Evolutionary conservation across 2,329 filamentous ascomycete genomes (phyloP).

Genomic region (Claviceps quebecensis): DNA sequence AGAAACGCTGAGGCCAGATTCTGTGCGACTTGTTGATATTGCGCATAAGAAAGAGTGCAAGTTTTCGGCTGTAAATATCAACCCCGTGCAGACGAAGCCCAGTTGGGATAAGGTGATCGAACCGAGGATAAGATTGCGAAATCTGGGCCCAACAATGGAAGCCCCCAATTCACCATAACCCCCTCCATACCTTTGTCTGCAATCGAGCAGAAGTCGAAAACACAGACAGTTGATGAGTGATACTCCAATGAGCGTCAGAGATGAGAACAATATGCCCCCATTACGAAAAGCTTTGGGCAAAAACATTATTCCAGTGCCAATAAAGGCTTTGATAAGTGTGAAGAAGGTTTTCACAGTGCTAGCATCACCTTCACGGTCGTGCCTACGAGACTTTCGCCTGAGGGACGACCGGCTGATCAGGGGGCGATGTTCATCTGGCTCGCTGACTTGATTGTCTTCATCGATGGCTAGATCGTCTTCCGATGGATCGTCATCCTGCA

Average conservation of each 20-base stretch:
- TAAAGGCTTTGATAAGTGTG: constrained; percentile 63
- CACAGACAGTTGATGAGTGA: constrained; percentile 54
- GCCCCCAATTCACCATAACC: constrained; percentile 64
- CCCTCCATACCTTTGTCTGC: constrained; percentile 48
- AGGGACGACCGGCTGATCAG: constrained; percentile 28
- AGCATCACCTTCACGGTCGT: constrained; percentile 42
- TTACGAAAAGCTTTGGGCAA: constrained; percentile 68
- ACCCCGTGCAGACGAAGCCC: constrained; percentile 63
- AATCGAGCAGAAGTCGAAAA: constrained; percentile 58
- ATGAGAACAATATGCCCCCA: constrained; percentile 63
- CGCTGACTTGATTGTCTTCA: constrained; percentile 21
- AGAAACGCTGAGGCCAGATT: constrained; percentile 35
- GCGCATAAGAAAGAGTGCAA: constrained; percentile 52
- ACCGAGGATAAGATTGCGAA: constrained; percentile 51
- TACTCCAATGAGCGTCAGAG: constrained; percentile 50
- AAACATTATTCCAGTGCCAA: constrained; percentile 73
- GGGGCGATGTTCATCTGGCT: constrained; percentile 41
- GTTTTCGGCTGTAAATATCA: constrained; percentile 69
- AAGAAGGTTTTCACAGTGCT: constrained; percentile 63
- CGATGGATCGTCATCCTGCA: constrained; percentile 31
- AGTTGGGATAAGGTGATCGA: constrained; percentile 64
- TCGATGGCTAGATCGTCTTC: constrained; percentile 44
- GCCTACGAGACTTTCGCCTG: constrained; percentile 33
- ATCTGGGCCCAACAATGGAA: constrained; percentile 46
- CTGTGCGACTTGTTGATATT: constrained; percentile 34